phyloP scores from a whole-genome alignment of 2,329 filamentous ascomycete species.

The Talaromyces funiculosus region DNA sequence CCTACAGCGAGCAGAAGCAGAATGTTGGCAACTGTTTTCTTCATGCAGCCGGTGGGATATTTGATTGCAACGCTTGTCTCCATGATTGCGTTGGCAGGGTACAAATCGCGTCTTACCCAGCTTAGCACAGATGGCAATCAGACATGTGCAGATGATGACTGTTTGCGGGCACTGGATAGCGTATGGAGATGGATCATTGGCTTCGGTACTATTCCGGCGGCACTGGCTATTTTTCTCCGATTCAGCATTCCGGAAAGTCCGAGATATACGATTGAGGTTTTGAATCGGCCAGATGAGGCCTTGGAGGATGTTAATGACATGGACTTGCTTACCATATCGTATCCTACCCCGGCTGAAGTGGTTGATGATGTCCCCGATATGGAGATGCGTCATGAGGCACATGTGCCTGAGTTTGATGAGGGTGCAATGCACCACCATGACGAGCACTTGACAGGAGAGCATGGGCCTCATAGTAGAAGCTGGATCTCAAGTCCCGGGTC shows the following conservation, averaged over 20 bases:
- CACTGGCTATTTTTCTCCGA: slow-evolving; percentile 58
- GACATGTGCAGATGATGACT: slow-evolving; percentile 50
- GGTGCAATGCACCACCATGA: neutral
- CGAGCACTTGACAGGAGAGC: neutral
- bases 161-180: slow-evolving; percentile 41
- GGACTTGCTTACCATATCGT: neutral
- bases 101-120: slow-evolving; percentile 53
- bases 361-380: neutral
- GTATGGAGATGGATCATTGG: slow-evolving; percentile 61
- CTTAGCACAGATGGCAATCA: slow-evolving; percentile 32
- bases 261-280: slow-evolving; percentile 57
- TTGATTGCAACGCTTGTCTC: slow-evolving; percentile 67
- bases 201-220: slow-evolving; percentile 54
- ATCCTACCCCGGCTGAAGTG: neutral
- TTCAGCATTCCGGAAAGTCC: slow-evolving; percentile 60
- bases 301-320: slow-evolving; percentile 9
- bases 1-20: slow-evolving; percentile 52
- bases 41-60: slow-evolving; percentile 78
- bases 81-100: slow-evolving; percentile 65
- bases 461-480: neutral
- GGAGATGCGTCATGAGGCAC: neutral
- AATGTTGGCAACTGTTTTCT: slow-evolving; percentile 79
- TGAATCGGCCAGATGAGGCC: slow-evolving; percentile 14
- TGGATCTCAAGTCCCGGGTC: slow-evolving; percentile 2
- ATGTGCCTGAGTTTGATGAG: neutral